Base-by-base conservation (phyloP, 1,139 yeast genomes). In the Candida anutae region DNA sequence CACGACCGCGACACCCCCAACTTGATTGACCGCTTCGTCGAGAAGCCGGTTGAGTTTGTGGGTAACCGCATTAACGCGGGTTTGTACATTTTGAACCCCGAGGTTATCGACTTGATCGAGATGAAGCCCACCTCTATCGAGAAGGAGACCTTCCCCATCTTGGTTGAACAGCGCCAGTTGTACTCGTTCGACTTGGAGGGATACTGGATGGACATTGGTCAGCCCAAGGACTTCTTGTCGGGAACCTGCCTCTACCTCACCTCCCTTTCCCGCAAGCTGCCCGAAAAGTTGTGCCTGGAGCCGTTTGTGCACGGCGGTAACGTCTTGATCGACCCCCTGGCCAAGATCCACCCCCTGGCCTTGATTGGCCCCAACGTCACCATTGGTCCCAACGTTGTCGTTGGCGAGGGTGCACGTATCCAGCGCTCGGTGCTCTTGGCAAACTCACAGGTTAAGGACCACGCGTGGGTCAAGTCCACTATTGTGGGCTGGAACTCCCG, bases 201-300 rank as follows among this genome's bases (percentile, higher is more conserved):
- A 43, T 93, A 78, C 83, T 93, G 99, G 99, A 93, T 93, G 98
- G 99, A 93, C 62, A 96, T 93, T 48, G 99, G 99, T 61, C 99
- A 93, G 72, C 99, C 99, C 73, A 90, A 90, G 77, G 99, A 93
- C 66, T 93, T 87, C 78, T 70, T 93, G 48, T 79, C 95, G 36
- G 99, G 99, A 60, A 85, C 97, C 52, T 79, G 87, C 47, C 73
- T 90, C 43, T 93, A 88, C 74, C 74, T 93, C 60, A 74, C 83
- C 54, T 80, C 97, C 34, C 68, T 87, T 53, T 62, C 93, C 48
- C 82, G 81, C 74, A 84, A 80, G 65, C 55, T 65, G 46, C 84
- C 96, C 42, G 74, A 74, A 49, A 59, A 66, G 48, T 77, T 93
- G 51, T 71, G 77, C 43, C 58, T 63, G 34, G 85, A 75, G 58